These are phyloP conservation scores for Crithidia expoeki DNA, from an alignment of 208 protist genomes.

Conservation along the genomic window DNA sequence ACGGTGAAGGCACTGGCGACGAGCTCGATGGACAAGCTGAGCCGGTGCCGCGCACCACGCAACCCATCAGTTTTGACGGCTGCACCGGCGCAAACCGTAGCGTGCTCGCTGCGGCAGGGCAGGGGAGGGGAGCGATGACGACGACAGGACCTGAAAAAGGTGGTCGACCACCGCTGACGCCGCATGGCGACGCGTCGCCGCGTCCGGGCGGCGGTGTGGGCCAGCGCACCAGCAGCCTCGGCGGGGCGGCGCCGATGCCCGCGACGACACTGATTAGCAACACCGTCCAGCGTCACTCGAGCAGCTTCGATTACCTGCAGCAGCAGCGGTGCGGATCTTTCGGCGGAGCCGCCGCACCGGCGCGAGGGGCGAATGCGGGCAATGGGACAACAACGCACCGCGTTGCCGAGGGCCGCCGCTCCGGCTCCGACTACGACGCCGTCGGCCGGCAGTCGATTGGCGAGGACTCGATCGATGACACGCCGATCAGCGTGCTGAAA, in stretches of 20 bases:
- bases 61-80: conserved; percentile 20
- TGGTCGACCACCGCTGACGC: conserved; percentile 17
- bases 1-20: neutral
- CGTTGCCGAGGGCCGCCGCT: conserved; percentile 10
- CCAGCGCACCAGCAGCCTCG: conserved; percentile 11
- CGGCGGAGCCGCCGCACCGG: neutral
- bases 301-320: conserved; percentile 2
- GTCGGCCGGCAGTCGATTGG: neutral
- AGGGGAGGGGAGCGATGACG: neutral
- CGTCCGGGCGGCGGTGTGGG: neutral
- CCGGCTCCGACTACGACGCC: conserved; percentile 11
- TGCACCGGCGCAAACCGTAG: neutral
- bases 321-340: neutral
- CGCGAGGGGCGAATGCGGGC: neutral
- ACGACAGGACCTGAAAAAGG: neutral
- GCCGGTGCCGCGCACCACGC: conserved; percentile 22
- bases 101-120: neutral
- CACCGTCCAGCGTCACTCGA: conserved; percentile 11
- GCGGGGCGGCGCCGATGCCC: neutral
- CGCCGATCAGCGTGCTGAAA: conserved; percentile 30
- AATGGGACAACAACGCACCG: conserved; percentile 3
- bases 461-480: conserved; percentile 15
- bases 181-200: conserved; percentile 13
- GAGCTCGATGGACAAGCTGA: conserved; percentile 15
- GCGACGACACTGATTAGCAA: conserved; percentile 3